Evolutionary conservation across 1,284 basidiomycete genomes (phyloP).

Genomic region (Ceratobasidium sp.): DNA sequence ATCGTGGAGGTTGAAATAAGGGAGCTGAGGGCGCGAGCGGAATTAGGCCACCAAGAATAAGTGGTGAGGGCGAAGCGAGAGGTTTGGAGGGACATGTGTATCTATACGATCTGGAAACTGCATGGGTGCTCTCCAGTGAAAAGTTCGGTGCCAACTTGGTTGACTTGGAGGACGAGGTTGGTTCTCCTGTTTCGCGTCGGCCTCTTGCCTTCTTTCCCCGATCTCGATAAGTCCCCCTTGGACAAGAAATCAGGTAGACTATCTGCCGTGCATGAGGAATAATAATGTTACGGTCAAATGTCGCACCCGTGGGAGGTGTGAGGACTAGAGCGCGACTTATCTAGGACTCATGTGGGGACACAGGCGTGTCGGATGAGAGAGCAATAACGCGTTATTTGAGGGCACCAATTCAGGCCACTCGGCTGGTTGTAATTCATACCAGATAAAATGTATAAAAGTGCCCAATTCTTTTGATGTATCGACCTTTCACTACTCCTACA

Average conservation of each 20-base stretch:
- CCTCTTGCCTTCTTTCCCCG: conserved; percentile 58
- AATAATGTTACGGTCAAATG: conserved; percentile 49
- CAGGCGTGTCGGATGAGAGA: conserved; percentile 58
- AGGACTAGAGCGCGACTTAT: conserved; percentile 63
- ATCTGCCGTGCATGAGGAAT: conserved; percentile 46
- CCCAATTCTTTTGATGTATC: conserved; percentile 73
- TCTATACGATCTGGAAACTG: no score
- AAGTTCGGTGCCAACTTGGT: conserved; percentile 17
- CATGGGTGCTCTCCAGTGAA: conserved; percentile 25
- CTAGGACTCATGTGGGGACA: conserved; percentile 61
- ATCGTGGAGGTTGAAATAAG: background rate
- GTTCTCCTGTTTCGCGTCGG: background rate
- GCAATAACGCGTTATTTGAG: conserved; percentile 77
- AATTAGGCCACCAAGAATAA: background rate
- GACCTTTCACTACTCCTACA: conserved; percentile 73
- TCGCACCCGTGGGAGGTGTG: conserved; percentile 58
- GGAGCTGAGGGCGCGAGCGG: background rate
- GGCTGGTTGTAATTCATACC: no score
- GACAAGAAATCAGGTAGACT: conserved; percentile 51
- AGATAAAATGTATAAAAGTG: background rate
- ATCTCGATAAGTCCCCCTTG: conserved; percentile 67
- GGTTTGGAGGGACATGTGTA: background rate
- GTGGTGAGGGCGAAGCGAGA: background rate
- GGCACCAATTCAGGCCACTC: conserved; percentile 54
- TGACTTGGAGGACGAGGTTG: background rate